Evolutionary conservation across 768 basidiomycete genomes (phyloP).

Genomic region (Xanthoconium purpureum): DNA sequence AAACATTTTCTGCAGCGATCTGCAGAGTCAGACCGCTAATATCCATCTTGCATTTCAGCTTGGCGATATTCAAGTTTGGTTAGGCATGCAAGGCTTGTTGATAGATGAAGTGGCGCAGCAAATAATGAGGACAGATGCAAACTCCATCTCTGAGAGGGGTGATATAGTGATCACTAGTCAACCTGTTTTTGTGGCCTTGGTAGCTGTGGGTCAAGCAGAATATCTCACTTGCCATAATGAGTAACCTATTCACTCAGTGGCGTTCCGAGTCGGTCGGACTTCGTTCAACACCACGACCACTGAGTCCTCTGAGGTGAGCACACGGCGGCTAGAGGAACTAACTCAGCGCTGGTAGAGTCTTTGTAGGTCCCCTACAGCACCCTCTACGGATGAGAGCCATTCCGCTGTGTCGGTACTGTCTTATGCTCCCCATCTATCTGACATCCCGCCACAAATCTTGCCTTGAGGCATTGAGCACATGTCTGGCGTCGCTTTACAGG

Average conservation of each 20-base stretch:
- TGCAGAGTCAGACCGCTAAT: conserved; percentile 23
- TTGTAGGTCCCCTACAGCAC: conserved; percentile 9
- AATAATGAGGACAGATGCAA: conserved; percentile 22
- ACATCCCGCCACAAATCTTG: conserved; percentile 24
- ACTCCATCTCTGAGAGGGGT: conserved; percentile 22
- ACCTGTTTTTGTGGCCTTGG: conserved; percentile 24
- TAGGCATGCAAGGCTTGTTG: conserved; percentile 8
- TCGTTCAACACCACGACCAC: too few species aligned
- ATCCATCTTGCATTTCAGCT: conserved; percentile 25
- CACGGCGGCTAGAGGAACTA: too few species aligned
- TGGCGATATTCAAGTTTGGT: conserved; percentile 18
- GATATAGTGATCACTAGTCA: conserved; percentile 8
- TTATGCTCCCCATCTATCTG: neutral
- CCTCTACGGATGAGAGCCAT: neutral
- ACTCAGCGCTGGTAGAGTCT: too few species aligned
- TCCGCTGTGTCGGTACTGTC: conserved; percentile 11
- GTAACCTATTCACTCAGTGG: neutral
- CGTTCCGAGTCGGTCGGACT: neutral
- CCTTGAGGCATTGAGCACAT: conserved; percentile 4
- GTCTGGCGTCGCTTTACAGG: neutral
- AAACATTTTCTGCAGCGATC: conserved; percentile 5
- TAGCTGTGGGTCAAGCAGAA: conserved; percentile 14
- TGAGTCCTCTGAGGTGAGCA: too few species aligned
- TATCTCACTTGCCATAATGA: conserved; percentile 23
- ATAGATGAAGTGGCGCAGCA: neutral